Conservation (phyloP, 2,329 filamentous ascomycete genomes). For the Geosmithia flava region DNA sequence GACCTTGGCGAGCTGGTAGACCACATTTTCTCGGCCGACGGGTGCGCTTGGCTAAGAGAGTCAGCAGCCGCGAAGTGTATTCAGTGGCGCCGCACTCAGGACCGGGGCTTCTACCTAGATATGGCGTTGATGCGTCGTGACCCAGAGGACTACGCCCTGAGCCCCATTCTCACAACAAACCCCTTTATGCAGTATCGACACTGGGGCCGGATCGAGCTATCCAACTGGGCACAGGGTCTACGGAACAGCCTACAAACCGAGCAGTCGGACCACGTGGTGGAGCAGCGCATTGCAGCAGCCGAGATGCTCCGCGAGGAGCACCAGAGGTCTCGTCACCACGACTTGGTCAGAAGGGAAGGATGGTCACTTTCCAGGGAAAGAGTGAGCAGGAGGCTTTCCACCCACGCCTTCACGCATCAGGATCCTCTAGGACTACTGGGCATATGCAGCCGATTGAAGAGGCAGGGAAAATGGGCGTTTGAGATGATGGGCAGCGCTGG, state of each 20-base stretch:
- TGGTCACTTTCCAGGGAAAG: background rate
- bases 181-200: constrained; percentile 8
- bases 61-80: constrained; percentile 72
- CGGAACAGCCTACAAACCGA: constrained; percentile 21
- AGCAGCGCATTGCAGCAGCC: background rate
- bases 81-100: constrained; percentile 45
- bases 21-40: constrained; percentile 65
- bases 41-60: constrained; percentile 71
- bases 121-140: constrained; percentile 6
- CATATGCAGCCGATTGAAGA: constrained; percentile 53
- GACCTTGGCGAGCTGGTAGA: constrained; percentile 62
- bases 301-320: background rate
- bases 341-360: background rate
- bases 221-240: constrained; percentile 22
- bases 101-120: background rate
- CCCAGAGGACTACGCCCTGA: constrained; percentile 2
- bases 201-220: constrained; percentile 19
- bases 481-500: constrained; percentile 66
- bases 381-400: background rate
- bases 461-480: constrained; percentile 53
- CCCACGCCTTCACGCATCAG: constrained; percentile 25
- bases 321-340: background rate
- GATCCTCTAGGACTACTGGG: constrained; percentile 73
- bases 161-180: constrained; percentile 4
- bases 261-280: constrained; percentile 4